Conservation (phyloP, 163 green algal genomes). For the Scenedesmus sp. region DNA sequence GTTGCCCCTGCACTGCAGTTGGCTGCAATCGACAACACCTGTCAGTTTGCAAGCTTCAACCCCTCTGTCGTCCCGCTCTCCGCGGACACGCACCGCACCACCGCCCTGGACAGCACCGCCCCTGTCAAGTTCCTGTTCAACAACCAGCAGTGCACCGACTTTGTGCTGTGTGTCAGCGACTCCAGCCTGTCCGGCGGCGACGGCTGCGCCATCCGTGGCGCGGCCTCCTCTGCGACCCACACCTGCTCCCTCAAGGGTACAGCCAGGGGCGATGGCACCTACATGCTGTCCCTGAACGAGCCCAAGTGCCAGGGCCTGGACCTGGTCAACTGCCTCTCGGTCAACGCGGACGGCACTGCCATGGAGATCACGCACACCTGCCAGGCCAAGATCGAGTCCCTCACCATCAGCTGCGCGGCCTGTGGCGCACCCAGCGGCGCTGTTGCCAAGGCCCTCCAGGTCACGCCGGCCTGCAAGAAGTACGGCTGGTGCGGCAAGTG, state of each 20-base stretch:
- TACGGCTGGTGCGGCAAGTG: background rate
- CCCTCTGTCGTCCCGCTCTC: background rate
- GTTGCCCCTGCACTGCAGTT: background rate
- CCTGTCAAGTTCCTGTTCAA: background rate
- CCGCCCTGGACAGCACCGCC: background rate
- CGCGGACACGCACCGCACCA: background rate
- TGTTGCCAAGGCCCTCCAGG: background rate
- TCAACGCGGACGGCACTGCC: background rate
- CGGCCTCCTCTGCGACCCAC: too few relatives aligned
- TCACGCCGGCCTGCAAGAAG: background rate
- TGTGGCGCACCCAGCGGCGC: background rate
- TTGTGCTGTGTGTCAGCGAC: background rate
- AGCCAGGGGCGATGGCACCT: background rate
- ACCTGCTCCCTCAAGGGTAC: background rate
- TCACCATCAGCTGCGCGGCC: background rate
- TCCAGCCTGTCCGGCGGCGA: background rate
- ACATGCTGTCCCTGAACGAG: background rate
- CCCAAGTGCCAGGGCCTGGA: background rate
- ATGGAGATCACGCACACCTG: background rate
- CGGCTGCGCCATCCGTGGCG: background rate
- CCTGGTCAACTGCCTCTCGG: background rate
- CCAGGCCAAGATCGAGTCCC: background rate
- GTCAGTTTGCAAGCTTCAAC: background rate
- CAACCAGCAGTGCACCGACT: background rate
- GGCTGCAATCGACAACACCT: background rate